Base-by-base conservation (phyloP, 192 early-diverging fungal species). In the Mortierella antarctica region DNA sequence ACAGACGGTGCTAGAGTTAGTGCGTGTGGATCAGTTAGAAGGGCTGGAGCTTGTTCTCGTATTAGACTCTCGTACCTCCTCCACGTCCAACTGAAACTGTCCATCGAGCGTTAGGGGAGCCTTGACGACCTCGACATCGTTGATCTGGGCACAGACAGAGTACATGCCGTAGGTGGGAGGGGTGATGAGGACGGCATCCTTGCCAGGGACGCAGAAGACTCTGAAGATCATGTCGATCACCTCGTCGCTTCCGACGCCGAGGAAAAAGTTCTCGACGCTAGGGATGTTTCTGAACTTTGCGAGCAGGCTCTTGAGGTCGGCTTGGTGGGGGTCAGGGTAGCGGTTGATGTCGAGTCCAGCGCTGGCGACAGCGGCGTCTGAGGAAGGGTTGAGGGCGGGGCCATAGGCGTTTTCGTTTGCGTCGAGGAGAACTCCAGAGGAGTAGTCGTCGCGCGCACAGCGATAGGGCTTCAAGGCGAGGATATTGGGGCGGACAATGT, bases 121-220 rank as follows among this genome's bases (percentile, higher is more conserved):
- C 76, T 95, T 95, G 56, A 95, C 92, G 50, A 98, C 89, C 51
- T 81, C 87, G 1, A 98, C 94, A 87, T 99, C 98, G 82, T 99
- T 99, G 78, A 97, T 92, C 69, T 95, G 90, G 41, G 97, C 96
- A 52, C 88, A 91, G 17, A 97, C 96, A 20, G 89, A 87, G 86
- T 99, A 99, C 98, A 99, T 99, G 58, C 98, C 98, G 82, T 99
- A 99, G 31, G 97, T 98, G 5, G 98, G 98, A 69, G 97, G 97
- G 6, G 93, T 95, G 68, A 99, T 93, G 39, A 99, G 84, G 59
- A 99, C 90, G 82, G 95, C 92, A 74, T 99, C 98, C 63, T 87
- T 90, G 46, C 90, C 96, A 6, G 98, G 98, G 21, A 88, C 83
- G 84, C 97, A 97, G 21, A 93, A 93, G 54, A 98, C 91, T 51